Percentiles rank a stretch among this genome's conserved stretches.
These are phyloP conservation scores for Boletus tylopilopsis DNA, from an alignment of 768 basidiomycete genomes.

Conservation along the genomic window DNA sequence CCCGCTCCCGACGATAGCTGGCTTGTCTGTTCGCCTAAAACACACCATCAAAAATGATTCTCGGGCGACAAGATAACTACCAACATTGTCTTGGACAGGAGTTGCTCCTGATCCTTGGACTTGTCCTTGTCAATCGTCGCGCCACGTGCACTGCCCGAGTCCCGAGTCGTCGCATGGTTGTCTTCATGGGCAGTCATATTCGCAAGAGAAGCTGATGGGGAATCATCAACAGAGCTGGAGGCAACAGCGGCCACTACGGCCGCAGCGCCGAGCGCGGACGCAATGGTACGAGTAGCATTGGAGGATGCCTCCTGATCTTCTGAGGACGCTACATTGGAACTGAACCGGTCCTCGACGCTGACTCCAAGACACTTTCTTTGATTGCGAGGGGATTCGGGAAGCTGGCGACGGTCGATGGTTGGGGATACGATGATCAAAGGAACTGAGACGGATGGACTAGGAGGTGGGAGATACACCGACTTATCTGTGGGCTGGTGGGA, in stretches of 20 bases:
- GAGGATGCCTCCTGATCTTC: neutral
- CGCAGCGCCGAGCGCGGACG: neutral
- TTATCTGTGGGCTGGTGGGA: neutral
- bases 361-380: neutral
- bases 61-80: neutral
- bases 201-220: neutral
- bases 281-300: neutral
- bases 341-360: neutral
- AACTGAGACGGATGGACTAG: neutral
- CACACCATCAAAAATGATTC: neutral
- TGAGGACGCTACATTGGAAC: neutral
- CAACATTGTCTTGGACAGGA: neutral
- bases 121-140: neutral
- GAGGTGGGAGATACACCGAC: neutral
- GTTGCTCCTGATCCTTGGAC: neutral
- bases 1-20: neutral
- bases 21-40: conserved; percentile 1
- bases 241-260: neutral
- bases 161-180: neutral
- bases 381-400: neutral
- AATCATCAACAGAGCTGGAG: neutral
- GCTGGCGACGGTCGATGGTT: neutral
- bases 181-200: neutral
- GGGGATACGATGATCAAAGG: conserved; percentile 8
- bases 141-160: neutral